These are phyloP conservation scores for Gloeophyllum trabeum DNA, from an alignment of 768 basidiomycete genomes.

Conservation along the genomic window DNA sequence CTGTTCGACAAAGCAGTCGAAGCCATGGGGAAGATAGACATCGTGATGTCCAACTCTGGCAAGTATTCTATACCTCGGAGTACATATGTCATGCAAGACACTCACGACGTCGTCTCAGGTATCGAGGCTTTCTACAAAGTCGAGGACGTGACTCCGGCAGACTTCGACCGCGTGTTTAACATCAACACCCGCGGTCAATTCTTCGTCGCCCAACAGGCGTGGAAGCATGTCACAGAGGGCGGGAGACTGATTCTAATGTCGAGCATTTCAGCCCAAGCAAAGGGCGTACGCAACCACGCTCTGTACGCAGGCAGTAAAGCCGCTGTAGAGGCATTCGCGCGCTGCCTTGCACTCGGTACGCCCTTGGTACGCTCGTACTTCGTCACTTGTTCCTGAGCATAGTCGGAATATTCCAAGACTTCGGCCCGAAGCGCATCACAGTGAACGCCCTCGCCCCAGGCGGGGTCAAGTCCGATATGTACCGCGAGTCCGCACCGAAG, in stretches of 20 bases:
- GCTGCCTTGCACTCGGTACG: neutral
- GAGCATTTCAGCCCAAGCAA: constrained; percentile 28
- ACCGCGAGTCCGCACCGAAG: neutral
- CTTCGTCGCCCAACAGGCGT: neutral
- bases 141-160: neutral
- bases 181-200: neutral
- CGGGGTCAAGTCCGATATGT: neutral
- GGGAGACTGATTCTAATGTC: constrained; percentile 46
- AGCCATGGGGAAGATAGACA: constrained; percentile 19
- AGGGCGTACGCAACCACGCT: constrained; percentile 27
- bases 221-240: constrained; percentile 13
- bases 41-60: constrained; percentile 17
- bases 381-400: too few species aligned
- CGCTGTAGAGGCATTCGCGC: constrained; percentile 26
- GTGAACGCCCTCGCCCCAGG: constrained; percentile 38
- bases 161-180: neutral
- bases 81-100: neutral
- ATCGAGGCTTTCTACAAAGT: neutral
- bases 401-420: constrained; percentile 37
- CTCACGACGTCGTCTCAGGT: neutral
- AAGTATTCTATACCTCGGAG: neutral
- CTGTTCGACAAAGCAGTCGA: constrained; percentile 13
- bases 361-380: too few species aligned
- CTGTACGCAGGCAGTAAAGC: constrained; percentile 42
- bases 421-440: constrained; percentile 33